These are phyloP conservation scores for Pluteus cervinus DNA, from an alignment of 768 basidiomycete genomes.

Conservation along the genomic window DNA sequence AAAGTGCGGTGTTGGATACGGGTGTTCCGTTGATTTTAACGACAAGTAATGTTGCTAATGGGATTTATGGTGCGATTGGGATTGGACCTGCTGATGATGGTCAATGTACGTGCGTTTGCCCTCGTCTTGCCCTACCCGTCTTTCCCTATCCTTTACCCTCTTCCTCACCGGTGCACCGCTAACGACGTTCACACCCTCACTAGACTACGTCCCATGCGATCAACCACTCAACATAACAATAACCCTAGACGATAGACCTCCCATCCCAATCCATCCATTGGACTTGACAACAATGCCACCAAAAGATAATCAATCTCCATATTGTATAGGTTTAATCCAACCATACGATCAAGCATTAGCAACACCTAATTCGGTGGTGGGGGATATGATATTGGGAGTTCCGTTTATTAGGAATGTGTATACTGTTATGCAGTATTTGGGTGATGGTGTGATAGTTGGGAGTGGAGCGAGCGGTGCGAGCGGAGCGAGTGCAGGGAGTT, in stretches of 20 bases:
- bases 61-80: conserved; percentile 71
- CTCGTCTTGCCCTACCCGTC: conserved; percentile 1
- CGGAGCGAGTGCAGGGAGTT: no score
- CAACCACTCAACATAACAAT: conserved; percentile 70
- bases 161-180: background rate
- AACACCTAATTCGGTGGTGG: conserved; percentile 27
- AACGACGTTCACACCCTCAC: background rate
- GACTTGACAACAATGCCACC: conserved; percentile 55
- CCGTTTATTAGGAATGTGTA: conserved; percentile 76
- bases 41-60: conserved; percentile 57
- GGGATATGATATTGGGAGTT: conserved; percentile 75
- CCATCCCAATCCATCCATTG: conserved; percentile 66
- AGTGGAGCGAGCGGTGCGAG: no score
- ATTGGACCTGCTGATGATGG: conserved; percentile 54
- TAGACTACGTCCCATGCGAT: conserved; percentile 72
- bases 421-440: conserved; percentile 63
- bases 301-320: conserved; percentile 32
- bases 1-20: conserved; percentile 67
- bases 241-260: conserved; percentile 50
- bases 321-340: conserved; percentile 68
- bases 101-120: conserved; percentile 42
- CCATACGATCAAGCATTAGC: conserved; percentile 38
- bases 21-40: conserved; percentile 67
- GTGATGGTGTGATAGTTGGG: no score
- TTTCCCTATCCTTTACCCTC: background rate